These are phyloP conservation scores for Melastoma candidum DNA, from an alignment of 441 rosid genomes.

Conservation along the genomic window DNA sequence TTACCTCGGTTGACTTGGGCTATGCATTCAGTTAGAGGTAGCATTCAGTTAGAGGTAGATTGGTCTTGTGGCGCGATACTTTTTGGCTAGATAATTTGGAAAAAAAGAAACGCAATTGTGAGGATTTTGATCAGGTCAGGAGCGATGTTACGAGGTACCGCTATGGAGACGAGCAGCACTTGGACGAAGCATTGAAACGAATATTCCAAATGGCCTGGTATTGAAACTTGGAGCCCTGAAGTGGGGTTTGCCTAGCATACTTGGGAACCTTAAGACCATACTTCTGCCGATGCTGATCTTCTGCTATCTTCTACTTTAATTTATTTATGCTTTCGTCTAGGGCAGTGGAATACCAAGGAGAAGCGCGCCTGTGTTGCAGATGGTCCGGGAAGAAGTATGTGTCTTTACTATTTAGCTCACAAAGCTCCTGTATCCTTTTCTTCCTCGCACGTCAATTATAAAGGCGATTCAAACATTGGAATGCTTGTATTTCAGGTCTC, in stretches of 20 bases:
- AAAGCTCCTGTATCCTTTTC: background rate
- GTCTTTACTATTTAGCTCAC: slow-evolving; percentile 5
- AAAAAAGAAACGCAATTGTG: too few species aligned
- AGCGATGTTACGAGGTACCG: slow-evolving; percentile 84
- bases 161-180: slow-evolving; percentile 93
- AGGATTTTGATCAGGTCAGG: slow-evolving; percentile 50
- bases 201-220: slow-evolving; percentile 91
- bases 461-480: background rate
- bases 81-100: too few species aligned
- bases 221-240: background rate
- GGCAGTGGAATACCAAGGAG: slow-evolving; percentile 90
- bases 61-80: too few species aligned
- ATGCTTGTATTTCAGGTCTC: slow-evolving; percentile 36
- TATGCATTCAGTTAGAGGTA: too few species aligned
- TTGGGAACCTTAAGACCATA: background rate
- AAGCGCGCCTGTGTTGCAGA: slow-evolving; percentile 68
- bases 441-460: background rate
- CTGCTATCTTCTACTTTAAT: background rate
- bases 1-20: too few species aligned
- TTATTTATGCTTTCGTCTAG: slow-evolving; percentile 22
- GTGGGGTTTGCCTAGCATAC: slow-evolving; percentile 1
- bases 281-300: background rate
- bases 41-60: too few species aligned
- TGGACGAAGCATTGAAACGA: slow-evolving; percentile 84
- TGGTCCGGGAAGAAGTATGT: slow-evolving; percentile 78